Evolutionary conservation across 1,139 yeast genomes (phyloP).

Genomic region (Wickerhamomyces sp.): DNA sequence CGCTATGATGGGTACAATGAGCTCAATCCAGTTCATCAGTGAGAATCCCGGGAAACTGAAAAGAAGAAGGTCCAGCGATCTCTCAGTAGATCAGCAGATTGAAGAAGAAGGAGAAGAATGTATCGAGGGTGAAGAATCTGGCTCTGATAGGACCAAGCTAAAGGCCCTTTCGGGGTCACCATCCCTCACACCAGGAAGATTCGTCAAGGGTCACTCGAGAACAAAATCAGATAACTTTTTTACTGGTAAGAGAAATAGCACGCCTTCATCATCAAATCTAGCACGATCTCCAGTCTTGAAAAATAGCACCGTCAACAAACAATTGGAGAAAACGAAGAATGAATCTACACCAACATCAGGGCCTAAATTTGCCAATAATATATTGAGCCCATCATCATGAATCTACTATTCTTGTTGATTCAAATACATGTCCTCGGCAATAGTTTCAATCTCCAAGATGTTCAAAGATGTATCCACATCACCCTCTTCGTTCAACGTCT

Average conservation of each 20-base stretch:
- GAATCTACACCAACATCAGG: slow-evolving; percentile 7
- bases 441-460: slow-evolving; percentile 45
- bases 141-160: no score
- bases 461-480: slow-evolving; percentile 30
- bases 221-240: slow-evolving; percentile 13
- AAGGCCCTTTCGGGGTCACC: no score
- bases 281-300: neutral
- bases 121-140: neutral
- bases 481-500: slow-evolving; percentile 28
- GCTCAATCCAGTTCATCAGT: slow-evolving; percentile 21
- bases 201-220: slow-evolving; percentile 8
- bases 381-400: slow-evolving; percentile 18
- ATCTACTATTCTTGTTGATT: neutral
- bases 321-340: neutral
- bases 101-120: slow-evolving; percentile 6
- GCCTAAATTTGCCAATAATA: slow-evolving; percentile 25
- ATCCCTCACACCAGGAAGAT: neutral
- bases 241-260: neutral
- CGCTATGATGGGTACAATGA: slow-evolving; percentile 24
- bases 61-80: slow-evolving; percentile 15
- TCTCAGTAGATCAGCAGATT: neutral
- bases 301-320: no score
- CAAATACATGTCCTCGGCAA: slow-evolving; percentile 47
- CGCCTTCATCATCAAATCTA: neutral
- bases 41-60: slow-evolving; percentile 22